Evolutionary conservation across 2,329 filamentous ascomycete genomes (phyloP).

Genomic region (Apiospora pterosperma): DNA sequence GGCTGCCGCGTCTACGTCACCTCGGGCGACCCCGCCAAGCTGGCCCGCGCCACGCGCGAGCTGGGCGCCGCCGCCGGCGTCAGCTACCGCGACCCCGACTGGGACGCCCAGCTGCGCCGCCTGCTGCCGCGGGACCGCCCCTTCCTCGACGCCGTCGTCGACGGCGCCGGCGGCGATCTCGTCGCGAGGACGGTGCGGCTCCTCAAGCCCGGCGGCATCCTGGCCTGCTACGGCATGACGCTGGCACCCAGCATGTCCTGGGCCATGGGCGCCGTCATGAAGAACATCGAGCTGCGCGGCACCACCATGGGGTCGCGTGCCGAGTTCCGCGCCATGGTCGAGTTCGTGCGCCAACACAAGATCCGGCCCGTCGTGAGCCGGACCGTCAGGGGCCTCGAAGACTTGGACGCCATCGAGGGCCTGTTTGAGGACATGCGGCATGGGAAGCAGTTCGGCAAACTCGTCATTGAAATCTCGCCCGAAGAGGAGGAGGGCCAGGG

Average conservation of each 20-base stretch:
- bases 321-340: constrained; percentile 89
- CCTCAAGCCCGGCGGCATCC: constrained; percentile 78
- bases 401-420: constrained; percentile 73
- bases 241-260: constrained; percentile 81
- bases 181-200: constrained; percentile 65
- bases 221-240: constrained; percentile 91
- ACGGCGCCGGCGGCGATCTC: constrained; percentile 86
- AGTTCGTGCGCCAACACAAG: constrained; percentile 70
- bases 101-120: constrained; percentile 72
- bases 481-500: constrained; percentile 13
- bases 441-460: constrained; percentile 85
- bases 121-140: constrained; percentile 63
- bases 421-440: constrained; percentile 87
- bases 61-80: constrained; percentile 83
- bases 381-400: constrained; percentile 62
- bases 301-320: constrained; percentile 87
- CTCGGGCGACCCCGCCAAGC: constrained; percentile 70
- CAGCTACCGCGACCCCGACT: constrained; percentile 71
- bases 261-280: constrained; percentile 77
- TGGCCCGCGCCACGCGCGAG: constrained; percentile 58
- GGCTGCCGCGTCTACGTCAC: constrained; percentile 81
- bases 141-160: constrained; percentile 78
- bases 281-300: constrained; percentile 83
- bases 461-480: constrained; percentile 69
- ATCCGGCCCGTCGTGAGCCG: constrained; percentile 77